Conservation (phyloP, 139 green algal genomes). For the Haematococcus lacustris region DNA sequence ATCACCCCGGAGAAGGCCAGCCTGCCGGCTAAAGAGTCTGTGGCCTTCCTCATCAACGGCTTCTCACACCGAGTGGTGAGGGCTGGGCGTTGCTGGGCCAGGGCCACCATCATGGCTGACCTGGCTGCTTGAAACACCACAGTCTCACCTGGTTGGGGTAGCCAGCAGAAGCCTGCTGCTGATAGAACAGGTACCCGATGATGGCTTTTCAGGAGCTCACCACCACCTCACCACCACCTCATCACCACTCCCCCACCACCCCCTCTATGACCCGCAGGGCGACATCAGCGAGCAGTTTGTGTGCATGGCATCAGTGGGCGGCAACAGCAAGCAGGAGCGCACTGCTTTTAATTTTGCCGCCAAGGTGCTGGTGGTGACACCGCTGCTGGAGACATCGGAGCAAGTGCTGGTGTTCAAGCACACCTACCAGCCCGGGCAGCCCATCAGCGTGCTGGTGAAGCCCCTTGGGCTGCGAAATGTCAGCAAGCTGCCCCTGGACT, state of each 20-base stretch:
- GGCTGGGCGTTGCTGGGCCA: neutral
- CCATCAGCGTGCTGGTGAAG: constrained; percentile 1
- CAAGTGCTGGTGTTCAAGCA: constrained; percentile 49
- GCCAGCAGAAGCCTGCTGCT: neutral
- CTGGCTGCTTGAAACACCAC: neutral
- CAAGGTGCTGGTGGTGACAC: constrained; percentile 42
- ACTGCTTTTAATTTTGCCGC: constrained; percentile 36
- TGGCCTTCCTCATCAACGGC: constrained; percentile 43
- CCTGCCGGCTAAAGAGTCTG: constrained; percentile 42
- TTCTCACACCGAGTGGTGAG: constrained; percentile 16
- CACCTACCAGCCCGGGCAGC: constrained; percentile 32
- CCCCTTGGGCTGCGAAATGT: constrained; percentile 42
- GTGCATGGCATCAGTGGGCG: neutral
- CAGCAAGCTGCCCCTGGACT: constrained; percentile 54
- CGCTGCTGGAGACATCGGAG: constrained; percentile 60
- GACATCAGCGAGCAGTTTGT: neutral
- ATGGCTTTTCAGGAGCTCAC: neutral
- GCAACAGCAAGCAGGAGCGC: neutral
- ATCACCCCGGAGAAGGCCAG: constrained; percentile 39
- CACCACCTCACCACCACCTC: neutral
- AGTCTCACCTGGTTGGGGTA: neutral
- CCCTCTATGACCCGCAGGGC: no score
- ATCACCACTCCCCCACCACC: neutral
- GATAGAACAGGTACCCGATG: no score
- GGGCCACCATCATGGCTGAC: neutral